These are phyloP conservation scores for Discostella stelligera DNA, from an alignment of 352 stramenopile genomes.

Conservation along the genomic window DNA sequence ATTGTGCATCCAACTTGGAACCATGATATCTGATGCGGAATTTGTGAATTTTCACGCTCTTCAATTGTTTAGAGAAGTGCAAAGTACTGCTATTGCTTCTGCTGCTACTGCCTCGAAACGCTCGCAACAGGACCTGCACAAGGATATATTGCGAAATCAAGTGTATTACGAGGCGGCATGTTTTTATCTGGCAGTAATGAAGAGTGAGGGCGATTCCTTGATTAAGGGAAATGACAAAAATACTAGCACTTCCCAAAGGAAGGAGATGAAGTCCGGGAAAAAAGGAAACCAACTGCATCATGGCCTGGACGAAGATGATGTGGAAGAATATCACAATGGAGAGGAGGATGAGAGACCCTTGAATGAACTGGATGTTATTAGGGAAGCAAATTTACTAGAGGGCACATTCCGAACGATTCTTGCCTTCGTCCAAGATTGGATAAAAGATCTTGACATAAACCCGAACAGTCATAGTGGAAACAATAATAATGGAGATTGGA, in stretches of 20 bases:
- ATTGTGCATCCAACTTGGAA: slow-evolving; percentile 36
- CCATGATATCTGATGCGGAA: slow-evolving; percentile 34
- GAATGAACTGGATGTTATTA: slow-evolving; percentile 30
- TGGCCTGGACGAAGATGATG: slow-evolving; percentile 8
- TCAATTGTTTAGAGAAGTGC: slow-evolving; percentile 15
- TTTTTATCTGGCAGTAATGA: slow-evolving; percentile 54
- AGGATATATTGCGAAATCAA: slow-evolving; percentile 44
- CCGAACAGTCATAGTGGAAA: not conserved
- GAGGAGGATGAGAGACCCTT: slow-evolving; percentile 26
- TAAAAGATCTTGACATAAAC: not conserved
- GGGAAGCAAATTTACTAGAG: slow-evolving; percentile 31
- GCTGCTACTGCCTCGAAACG: not conserved
- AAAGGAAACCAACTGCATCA: slow-evolving; percentile 4
- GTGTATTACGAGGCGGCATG: slow-evolving; percentile 60
- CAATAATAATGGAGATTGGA: not conserved
- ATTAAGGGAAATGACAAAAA: slow-evolving; percentile 13
- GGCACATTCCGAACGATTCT: slow-evolving; percentile 28
- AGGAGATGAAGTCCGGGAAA: slow-evolving; percentile 1
- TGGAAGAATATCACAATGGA: slow-evolving; percentile 12
- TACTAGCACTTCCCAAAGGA: not conserved
- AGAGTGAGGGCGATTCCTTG: slow-evolving; percentile 24
- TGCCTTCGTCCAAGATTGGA: slow-evolving; percentile 9
- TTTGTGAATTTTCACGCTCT: slow-evolving; percentile 22
- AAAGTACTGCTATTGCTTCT: not conserved
- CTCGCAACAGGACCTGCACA: slow-evolving; percentile 3